A percentile compares a stretch with the other conserved stretches of the same genome.
Evolutionary conservation across 345 rosid genomes (phyloP).

Genomic region (Citrus sinensis): DNA sequence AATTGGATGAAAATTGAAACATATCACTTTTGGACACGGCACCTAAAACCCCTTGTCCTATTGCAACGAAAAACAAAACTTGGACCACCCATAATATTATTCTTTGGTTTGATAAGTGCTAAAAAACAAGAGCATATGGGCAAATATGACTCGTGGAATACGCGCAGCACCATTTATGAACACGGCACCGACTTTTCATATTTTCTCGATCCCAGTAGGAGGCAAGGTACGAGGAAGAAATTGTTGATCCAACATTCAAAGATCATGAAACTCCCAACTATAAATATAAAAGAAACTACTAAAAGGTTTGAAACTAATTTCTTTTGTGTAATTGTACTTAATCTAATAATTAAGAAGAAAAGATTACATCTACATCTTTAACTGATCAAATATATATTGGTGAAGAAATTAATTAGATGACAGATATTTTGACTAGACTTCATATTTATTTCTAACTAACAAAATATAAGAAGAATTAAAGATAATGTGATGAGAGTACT

Average conservation of each 20-base stretch:
- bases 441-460: slow-evolving; percentile 16
- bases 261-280: not conserved
- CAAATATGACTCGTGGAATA: slow-evolving; percentile 5
- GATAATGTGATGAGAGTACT: not conserved
- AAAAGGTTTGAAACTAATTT: too few species aligned
- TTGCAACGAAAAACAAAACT: not conserved
- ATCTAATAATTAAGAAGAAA: not conserved
- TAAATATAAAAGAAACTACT: not conserved
- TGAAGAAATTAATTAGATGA: not conserved
- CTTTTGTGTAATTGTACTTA: not conserved
- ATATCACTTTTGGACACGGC: not conserved
- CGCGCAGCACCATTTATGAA: slow-evolving; percentile 1
- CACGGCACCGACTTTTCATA: slow-evolving; percentile 21
- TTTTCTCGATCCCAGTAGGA: slow-evolving; percentile 9
- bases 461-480: not conserved
- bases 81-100: not conserved
- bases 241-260: not conserved
- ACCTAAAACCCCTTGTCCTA: not conserved
- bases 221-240: slow-evolving; percentile 31
- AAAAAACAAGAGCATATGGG: not conserved
- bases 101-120: not conserved
- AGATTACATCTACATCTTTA: not conserved
- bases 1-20: not conserved
- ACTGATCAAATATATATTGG: not conserved
- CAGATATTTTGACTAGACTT: not conserved